Evolutionary conservation across 768 basidiomycete genomes (phyloP).

Genomic region (Suillus ampliporus): DNA sequence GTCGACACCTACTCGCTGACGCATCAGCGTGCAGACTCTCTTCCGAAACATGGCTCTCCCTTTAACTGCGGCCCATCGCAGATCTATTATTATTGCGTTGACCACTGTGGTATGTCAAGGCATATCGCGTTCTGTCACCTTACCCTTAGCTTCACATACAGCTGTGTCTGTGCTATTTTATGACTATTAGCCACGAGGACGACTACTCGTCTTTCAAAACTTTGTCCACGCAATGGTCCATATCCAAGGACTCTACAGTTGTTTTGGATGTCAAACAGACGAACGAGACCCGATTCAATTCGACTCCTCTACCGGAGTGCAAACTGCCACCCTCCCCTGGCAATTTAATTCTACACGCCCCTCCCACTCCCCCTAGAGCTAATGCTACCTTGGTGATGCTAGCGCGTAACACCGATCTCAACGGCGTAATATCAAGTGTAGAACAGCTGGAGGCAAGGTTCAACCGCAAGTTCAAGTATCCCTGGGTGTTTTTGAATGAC

Average conservation of each 20-base stretch:
- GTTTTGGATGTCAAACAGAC: background rate
- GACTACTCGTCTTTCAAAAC: slow-evolving; percentile 9
- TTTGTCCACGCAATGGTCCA: slow-evolving; percentile 10
- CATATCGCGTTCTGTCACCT: background rate
- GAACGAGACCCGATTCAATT: background rate
- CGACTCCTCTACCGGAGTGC: background rate
- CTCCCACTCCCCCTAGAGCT: slow-evolving; percentile 35
- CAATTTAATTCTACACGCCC: background rate
- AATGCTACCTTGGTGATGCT: slow-evolving; percentile 68
- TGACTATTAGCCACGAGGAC: slow-evolving; percentile 18
- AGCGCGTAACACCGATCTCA: slow-evolving; percentile 53
- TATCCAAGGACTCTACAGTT: slow-evolving; percentile 5
- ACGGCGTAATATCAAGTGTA: slow-evolving; percentile 52
- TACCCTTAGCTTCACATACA: slow-evolving; percentile 10
- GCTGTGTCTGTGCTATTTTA: slow-evolving; percentile 28
- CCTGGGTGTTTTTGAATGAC: slow-evolving; percentile 71
- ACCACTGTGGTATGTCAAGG: slow-evolving; percentile 29
- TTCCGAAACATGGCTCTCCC: slow-evolving; percentile 26
- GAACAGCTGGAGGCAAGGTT: slow-evolving; percentile 63
- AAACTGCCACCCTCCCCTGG: slow-evolving; percentile 9
- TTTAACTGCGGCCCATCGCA: slow-evolving; percentile 35
- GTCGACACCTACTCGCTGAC: background rate
- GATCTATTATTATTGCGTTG: slow-evolving; percentile 33
- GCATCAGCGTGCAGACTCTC: background rate
- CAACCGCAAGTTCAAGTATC: slow-evolving; percentile 62